phyloP scores from a whole-genome alignment of 441 rosid genomes.

The Arabidopsis lyrata region DNA sequence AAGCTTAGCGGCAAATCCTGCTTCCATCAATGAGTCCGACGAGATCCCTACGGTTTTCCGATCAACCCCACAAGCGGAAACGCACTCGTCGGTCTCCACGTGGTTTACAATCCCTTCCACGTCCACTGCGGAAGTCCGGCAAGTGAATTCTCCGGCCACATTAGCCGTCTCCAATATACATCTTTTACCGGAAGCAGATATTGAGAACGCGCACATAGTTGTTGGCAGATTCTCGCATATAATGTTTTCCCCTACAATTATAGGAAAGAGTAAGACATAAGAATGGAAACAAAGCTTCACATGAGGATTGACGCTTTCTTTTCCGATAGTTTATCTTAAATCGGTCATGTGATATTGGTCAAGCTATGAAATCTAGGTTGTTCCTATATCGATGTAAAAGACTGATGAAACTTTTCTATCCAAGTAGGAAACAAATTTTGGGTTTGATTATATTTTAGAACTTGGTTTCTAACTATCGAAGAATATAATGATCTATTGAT shows the following conservation, averaged over 20 bases:
- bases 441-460: too few relatives aligned
- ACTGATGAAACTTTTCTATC: neutral
- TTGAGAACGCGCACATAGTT: conserved; percentile 73
- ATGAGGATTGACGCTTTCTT: neutral
- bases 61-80: conserved; percentile 81
- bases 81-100: conserved; percentile 83
- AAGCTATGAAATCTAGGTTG: neutral
- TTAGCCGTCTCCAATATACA: conserved; percentile 78
- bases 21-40: conserved; percentile 83
- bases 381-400: conserved; percentile 10
- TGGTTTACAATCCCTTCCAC: conserved; percentile 77
- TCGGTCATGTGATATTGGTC: neutral
- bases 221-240: conserved; percentile 74
- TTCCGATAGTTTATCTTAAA: neutral
- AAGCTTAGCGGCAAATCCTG: conserved; percentile 78
- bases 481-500: too few relatives aligned
- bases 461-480: too few relatives aligned
- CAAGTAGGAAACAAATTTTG: too few relatives aligned
- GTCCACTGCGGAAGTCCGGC: conserved; percentile 85
- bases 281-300: neutral
- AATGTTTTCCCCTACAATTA: conserved; percentile 57
- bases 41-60: conserved; percentile 87
- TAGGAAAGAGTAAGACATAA: neutral
- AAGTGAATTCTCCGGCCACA: conserved; percentile 61
- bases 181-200: conserved; percentile 83